phyloP scores from a whole-genome alignment of 352 stramenopile species.

The Aphanomyces euteiches region DNA sequence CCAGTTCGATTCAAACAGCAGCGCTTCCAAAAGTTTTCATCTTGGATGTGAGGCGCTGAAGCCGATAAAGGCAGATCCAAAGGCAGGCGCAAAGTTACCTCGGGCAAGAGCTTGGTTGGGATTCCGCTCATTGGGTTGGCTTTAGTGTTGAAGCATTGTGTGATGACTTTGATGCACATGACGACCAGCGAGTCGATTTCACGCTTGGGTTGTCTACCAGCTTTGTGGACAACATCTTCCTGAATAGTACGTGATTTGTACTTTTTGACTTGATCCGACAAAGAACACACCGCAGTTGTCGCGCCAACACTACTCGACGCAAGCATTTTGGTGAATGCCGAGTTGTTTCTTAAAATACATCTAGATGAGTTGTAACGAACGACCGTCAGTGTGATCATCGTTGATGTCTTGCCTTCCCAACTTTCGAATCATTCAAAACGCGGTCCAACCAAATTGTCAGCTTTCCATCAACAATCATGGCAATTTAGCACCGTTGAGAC shows the following conservation, averaged over 20 bases:
- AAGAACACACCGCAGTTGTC: slow-evolving; percentile 59
- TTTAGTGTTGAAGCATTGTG: slow-evolving; percentile 62
- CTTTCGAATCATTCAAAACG: too few relatives aligned
- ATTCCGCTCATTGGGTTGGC: slow-evolving; percentile 64
- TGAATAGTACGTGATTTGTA: slow-evolving; percentile 62
- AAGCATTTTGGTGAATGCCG: slow-evolving; percentile 39
- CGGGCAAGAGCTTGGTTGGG: slow-evolving; percentile 71
- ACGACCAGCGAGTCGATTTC: slow-evolving; percentile 47
- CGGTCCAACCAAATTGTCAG: too few relatives aligned
- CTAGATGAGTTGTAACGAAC: not conserved
- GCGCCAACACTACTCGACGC: slow-evolving; percentile 57
- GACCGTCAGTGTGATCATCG: not conserved
- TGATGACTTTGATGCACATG: slow-evolving; percentile 77
- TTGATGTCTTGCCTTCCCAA: too few relatives aligned
- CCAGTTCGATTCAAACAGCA: slow-evolving; percentile 73
- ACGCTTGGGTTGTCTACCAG: slow-evolving; percentile 25
- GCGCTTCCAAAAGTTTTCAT: slow-evolving; percentile 94
- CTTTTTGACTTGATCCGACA: slow-evolving; percentile 80
- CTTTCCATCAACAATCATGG: too few relatives aligned
- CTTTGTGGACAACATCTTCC: slow-evolving; percentile 12
- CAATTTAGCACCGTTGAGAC: too few relatives aligned
- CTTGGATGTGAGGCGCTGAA: slow-evolving; percentile 77
- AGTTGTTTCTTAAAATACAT: not conserved
- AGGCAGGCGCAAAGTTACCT: slow-evolving; percentile 74
- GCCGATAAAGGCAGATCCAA: slow-evolving; percentile 80